Conservation (phyloP, 441 rosid genomes). For the Gossypium trilobum region DNA sequence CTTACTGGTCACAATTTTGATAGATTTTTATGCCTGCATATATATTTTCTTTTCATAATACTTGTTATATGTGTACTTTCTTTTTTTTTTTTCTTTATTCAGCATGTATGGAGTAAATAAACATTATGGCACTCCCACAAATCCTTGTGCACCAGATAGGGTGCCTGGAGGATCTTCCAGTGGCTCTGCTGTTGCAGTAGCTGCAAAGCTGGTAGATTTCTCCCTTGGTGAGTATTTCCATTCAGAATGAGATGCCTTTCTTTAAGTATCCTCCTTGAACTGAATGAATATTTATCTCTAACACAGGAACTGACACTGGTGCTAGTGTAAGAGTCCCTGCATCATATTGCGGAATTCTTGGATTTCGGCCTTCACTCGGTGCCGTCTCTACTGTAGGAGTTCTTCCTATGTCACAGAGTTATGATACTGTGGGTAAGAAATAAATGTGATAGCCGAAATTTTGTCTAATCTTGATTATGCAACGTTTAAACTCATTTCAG, state of each 20-base stretch:
- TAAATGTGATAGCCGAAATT: neutral
- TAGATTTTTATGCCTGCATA: neutral
- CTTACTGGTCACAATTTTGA: constrained; percentile 48
- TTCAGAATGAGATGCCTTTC: neutral
- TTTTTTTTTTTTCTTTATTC: constrained; percentile 8
- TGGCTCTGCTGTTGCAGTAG: constrained; percentile 92
- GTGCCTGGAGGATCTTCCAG: constrained; percentile 97
- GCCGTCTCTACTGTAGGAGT: constrained; percentile 53
- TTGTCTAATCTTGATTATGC: neutral
- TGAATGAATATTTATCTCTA: neutral
- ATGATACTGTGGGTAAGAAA: constrained; percentile 78
- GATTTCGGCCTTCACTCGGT: constrained; percentile 71
- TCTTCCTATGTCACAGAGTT: constrained; percentile 79
- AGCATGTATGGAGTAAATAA: constrained; percentile 83
- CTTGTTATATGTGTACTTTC: neutral
- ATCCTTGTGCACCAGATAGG: constrained; percentile 64
- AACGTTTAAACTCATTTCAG: neutral
- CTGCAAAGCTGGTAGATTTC: constrained; percentile 74
- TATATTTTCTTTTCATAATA: neutral
- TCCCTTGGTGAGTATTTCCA: constrained; percentile 47
- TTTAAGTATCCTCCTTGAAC: neutral
- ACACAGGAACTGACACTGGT: constrained; percentile 77
- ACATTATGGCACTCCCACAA: constrained; percentile 79
- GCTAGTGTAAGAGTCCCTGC: constrained; percentile 89
- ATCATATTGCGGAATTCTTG: constrained; percentile 69